Percentiles rank a stretch among this genome's conserved stretches.
Evolutionary conservation across 257 asterid species (phyloP).

Genomic region (Ehretia macrophylla): DNA sequence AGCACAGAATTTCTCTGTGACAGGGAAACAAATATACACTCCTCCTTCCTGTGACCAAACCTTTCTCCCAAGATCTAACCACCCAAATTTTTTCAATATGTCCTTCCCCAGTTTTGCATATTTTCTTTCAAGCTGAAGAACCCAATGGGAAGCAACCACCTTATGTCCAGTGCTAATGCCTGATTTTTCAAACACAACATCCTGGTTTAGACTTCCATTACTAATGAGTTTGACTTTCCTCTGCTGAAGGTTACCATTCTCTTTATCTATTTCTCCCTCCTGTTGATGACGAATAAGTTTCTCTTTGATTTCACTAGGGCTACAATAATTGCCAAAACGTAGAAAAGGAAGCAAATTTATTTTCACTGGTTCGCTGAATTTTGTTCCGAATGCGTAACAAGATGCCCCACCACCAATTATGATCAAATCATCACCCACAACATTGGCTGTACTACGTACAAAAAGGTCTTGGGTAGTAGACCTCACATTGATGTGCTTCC

Average conservation of each 20-base stretch:
- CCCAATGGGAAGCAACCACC: conserved; percentile 35
- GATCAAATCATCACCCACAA: conserved; percentile 55
- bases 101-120: conserved; percentile 80
- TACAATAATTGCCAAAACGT: conserved; percentile 26
- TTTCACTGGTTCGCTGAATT: conserved; percentile 78
- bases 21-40: conserved; percentile 67
- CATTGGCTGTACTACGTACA: conserved; percentile 75
- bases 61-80: conserved; percentile 89
- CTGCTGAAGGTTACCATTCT: conserved; percentile 13
- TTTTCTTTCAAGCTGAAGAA: conserved; percentile 57
- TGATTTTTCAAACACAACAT: conserved; percentile 29
- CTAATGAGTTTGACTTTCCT: conserved; percentile 20
- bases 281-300: conserved; percentile 15
- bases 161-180: conserved; percentile 23
- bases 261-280: conserved; percentile 16
- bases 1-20: conserved; percentile 46
- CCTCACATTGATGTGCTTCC: conserved; percentile 58
- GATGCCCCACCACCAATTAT: conserved; percentile 95
- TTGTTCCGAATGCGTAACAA: conserved; percentile 97
- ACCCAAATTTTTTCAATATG: conserved; percentile 68
- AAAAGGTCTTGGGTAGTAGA: conserved; percentile 57
- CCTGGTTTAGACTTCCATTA: conserved; percentile 28
- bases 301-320: conserved; percentile 16
- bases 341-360: conserved; percentile 49
- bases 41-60: conserved; percentile 64